These are phyloP conservation scores for Furcasterigmium sp. DNA, from an alignment of 2,329 filamentous ascomycete species.

Conservation along the genomic window DNA sequence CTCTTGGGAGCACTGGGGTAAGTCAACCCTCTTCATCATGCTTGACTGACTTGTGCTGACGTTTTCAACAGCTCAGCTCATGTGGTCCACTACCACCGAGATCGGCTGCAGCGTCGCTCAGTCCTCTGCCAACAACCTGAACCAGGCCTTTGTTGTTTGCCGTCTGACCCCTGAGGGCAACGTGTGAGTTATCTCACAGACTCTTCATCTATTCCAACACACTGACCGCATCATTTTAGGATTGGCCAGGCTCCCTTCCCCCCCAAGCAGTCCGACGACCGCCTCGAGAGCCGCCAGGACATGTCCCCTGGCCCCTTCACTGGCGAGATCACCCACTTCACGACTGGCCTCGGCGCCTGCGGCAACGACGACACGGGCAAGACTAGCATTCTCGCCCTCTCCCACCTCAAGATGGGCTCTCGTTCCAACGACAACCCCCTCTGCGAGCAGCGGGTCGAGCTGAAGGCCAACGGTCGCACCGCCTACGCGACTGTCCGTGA, in stretches of 20 bases:
- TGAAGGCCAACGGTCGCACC: conserved; percentile 1
- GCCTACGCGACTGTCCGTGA: conserved; percentile 5
- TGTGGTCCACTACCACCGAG: conserved; percentile 26
- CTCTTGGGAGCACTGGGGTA: conserved; percentile 31
- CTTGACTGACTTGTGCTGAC: neutral
- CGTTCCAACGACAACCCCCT: conserved; percentile 9
- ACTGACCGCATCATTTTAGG: neutral
- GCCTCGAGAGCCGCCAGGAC: conserved; percentile 4
- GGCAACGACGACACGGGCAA: conserved; percentile 2
- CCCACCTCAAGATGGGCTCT: conserved; percentile 9
- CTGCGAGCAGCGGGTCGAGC: conserved; percentile 3
- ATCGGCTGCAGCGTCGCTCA: conserved; percentile 25
- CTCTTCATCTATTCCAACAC: neutral
- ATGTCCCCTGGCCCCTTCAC: neutral
- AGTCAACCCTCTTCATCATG: conserved; percentile 5
- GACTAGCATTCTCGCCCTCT: conserved; percentile 7
- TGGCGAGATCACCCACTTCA: conserved; percentile 10
- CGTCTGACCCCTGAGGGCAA: conserved; percentile 28
- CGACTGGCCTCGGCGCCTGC: conserved; percentile 7
- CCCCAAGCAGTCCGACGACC: neutral
- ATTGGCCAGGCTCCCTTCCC: conserved; percentile 1
- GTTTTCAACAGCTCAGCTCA: conserved; percentile 24
- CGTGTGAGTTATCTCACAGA: conserved; percentile 18
- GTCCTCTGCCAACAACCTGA: conserved; percentile 23
- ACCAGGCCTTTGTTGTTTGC: conserved; percentile 27